These are phyloP conservation scores for Russula abietina DNA, from an alignment of 768 basidiomycete species.

Conservation along the genomic window DNA sequence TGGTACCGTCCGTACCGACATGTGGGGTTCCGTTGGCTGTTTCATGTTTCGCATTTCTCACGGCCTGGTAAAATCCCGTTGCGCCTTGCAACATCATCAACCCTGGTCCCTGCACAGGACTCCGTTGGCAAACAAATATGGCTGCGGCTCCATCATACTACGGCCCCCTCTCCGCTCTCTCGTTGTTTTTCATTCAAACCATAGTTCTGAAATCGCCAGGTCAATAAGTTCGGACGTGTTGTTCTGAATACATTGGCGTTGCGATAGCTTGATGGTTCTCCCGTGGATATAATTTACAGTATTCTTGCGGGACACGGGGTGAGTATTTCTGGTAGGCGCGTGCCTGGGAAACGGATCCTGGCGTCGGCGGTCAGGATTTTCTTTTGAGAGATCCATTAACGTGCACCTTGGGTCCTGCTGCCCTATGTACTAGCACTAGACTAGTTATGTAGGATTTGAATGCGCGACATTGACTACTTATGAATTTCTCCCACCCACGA, in stretches of 20 bases:
- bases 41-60: constrained; percentile 6
- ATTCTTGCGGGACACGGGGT: not conserved
- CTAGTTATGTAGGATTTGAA: too few relatives aligned
- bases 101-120: too few relatives aligned
- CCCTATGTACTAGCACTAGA: too few relatives aligned
- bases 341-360: not conserved
- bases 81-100: not conserved
- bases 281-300: not conserved
- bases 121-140: not conserved
- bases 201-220: not conserved
- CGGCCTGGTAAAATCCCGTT: not conserved
- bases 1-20: too few relatives aligned
- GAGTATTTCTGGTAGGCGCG: not conserved
- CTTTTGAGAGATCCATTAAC: too few relatives aligned
- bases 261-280: not conserved
- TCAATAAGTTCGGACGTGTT: not conserved
- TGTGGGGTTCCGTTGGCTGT: not conserved
- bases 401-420: too few relatives aligned
- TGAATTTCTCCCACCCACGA: too few relatives aligned
- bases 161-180: not conserved
- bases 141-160: not conserved
- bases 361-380: too few relatives aligned
- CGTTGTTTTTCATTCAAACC: not conserved
- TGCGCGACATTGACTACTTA: too few relatives aligned
- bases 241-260: not conserved